A percentile compares a stretch with the other conserved stretches of the same genome.
Conservation (phyloP, 2,329 filamentous ascomycete species). For the Pseudogymnoascus sp. region DNA sequence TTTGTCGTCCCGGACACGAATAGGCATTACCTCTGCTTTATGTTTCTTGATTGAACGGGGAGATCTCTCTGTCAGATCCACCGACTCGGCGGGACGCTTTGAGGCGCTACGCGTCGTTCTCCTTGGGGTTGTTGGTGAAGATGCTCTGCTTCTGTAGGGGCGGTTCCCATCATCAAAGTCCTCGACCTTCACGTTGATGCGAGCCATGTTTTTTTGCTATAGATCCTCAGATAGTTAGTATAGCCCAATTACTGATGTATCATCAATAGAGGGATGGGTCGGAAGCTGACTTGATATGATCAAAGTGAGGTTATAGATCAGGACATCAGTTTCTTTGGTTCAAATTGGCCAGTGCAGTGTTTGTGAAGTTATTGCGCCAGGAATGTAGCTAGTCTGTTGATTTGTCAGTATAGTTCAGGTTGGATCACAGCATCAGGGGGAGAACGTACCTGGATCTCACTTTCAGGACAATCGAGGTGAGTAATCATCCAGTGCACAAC, state of each 20-base stretch:
- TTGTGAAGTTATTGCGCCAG: not conserved
- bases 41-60: not conserved
- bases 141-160: not conserved
- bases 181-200: not conserved
- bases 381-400: not conserved
- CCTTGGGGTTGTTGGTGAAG: not conserved
- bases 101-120: not conserved
- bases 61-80: not conserved
- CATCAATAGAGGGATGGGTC: no score
- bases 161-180: not conserved
- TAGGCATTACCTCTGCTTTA: not conserved
- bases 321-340: not conserved
- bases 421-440: not conserved
- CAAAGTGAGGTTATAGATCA: not conserved
- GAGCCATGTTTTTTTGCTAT: not conserved
- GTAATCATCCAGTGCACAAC: not conserved
- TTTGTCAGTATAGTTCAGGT: not conserved
- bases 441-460: not conserved
- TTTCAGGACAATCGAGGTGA: not conserved
- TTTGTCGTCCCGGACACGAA: not conserved
- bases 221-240: not conserved
- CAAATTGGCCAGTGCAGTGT: not conserved
- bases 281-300: not conserved
- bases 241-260: no score
- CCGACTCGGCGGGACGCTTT: not conserved